Evolutionary conservation across 2,329 filamentous ascomycete genomes (phyloP), one percentile per base, ranked within the genome.

Genomic region (Colletotrichum noveboracense): DNA sequence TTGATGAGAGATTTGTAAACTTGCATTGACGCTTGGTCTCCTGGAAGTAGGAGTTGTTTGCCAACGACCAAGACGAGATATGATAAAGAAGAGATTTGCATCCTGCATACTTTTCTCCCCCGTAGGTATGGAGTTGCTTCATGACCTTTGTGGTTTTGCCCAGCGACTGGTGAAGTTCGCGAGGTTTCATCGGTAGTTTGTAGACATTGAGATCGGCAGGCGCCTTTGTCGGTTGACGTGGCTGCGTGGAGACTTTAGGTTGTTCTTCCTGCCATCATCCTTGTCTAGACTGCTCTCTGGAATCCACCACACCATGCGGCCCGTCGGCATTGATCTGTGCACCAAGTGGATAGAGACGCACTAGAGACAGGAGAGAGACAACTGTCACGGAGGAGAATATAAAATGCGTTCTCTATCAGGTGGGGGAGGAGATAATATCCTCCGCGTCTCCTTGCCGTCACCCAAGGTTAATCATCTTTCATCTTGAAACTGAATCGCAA

Each of bases 381-480:
- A 38, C 24, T 13, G 58, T 30, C 21, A 21, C 26, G 16, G 28
- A 43, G 14, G 6, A 64, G 4, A 21, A 61, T 75, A 75, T 75
- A 75, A 68, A 73, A 73, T 55, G 30, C 24, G 65, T 73, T 66
- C 34, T 26, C 34, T 24, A 70, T 75, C 72, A 75, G 68, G 72
- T 75, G 68, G 73, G 30, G 64, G 55, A 30, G 12, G 64, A 38
- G 16, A 34, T 26, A 26, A 55, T 18, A 30, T 24, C 48, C 62
- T 26, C 62, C 18, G 16, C 70, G 64, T 58, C 70, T 56, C 34
- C 56, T 68, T 70, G 73, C 38, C 48, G 30, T 48, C 32, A 32
- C 32, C n/a, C 32, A 34, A 8, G 58, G 43, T 58, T 69, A 10
- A 65, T 58, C 61, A 52, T 60, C 56, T 32, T 36, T 62, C 58